These are phyloP conservation scores for Cryphonectria japonica DNA, from an alignment of 2,329 filamentous ascomycete genomes.

Conservation along the genomic window DNA sequence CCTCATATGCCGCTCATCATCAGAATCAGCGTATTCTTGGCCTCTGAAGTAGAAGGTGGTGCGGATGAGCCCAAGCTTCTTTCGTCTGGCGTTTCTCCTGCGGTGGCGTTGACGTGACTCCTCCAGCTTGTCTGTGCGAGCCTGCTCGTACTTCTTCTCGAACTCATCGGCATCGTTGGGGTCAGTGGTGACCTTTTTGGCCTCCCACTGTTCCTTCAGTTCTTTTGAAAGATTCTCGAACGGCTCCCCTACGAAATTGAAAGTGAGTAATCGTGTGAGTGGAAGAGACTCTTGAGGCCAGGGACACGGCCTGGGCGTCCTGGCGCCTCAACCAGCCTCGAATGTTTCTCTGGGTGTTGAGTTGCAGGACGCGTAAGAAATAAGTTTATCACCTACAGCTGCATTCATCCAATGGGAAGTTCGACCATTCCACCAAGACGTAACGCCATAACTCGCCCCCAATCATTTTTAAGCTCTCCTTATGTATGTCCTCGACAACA, in stretches of 20 bases:
- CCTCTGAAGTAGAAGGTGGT: conserved; percentile 40
- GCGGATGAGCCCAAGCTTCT: conserved; percentile 40
- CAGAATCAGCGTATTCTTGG: conserved; percentile 17
- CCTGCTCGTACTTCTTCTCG: conserved; percentile 43
- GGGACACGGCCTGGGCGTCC: neutral
- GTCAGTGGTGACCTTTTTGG: conserved; percentile 43
- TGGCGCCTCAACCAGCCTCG: neutral
- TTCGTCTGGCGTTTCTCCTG: conserved; percentile 50
- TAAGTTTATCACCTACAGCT: conserved; percentile 45
- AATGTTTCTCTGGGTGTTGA: neutral
- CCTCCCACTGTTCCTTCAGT: conserved; percentile 49
- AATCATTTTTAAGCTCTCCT: conserved; percentile 43
- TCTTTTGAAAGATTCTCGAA: conserved; percentile 45
- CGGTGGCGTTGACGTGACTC: conserved; percentile 44
- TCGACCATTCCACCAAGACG: conserved; percentile 69
- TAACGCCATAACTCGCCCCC: conserved; percentile 38
- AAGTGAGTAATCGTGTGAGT: neutral
- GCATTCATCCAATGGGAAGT: conserved; percentile 58
- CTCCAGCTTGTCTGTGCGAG: conserved; percentile 34
- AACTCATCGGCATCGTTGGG: conserved; percentile 42
- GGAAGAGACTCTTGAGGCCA: neutral
- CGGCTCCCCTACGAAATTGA: conserved; percentile 46
- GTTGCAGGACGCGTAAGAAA: neutral
- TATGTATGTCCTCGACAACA: conserved; percentile 57
- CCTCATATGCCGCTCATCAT: conserved; percentile 11